phyloP scores from a whole-genome alignment of 1,284 basidiomycete species.

The Apiotrichum brassicae region DNA sequence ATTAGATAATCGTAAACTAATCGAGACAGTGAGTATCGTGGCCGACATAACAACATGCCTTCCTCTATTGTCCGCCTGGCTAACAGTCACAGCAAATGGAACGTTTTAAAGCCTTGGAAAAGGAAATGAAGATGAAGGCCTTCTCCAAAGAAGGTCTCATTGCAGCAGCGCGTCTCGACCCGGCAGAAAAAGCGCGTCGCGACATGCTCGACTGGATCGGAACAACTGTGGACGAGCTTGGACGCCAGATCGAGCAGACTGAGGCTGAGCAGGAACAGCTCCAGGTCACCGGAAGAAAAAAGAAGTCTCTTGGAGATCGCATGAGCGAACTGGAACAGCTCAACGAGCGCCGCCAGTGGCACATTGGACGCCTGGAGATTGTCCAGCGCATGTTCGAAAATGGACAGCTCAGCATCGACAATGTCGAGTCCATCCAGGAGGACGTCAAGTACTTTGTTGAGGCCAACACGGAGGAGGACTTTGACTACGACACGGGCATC shows the following conservation, averaged over 20 bases:
- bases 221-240: conserved; percentile 80
- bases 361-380: conserved; percentile 86
- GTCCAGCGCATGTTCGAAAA: conserved; percentile 92
- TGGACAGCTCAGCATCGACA: conserved; percentile 76
- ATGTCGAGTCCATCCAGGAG: conserved; percentile 77
- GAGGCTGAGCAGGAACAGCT: conserved; percentile 90
- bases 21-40: conserved; percentile 86
- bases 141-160: conserved; percentile 99
- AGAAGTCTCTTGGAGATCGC: conserved; percentile 62
- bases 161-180: conserved; percentile 88
- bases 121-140: conserved; percentile 99
- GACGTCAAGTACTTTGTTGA: conserved; percentile 97
- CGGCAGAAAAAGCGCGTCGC: conserved; percentile 92
- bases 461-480: conserved; percentile 92
- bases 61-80: too few relatives aligned
- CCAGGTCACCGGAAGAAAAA: conserved; percentile 64
- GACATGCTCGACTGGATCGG: conserved; percentile 85
- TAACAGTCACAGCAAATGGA: conserved; percentile 86
- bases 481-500: conserved; percentile 94
- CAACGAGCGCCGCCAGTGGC: conserved; percentile 95
- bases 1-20: conserved; percentile 87
- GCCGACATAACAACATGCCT: too few relatives aligned
- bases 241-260: conserved; percentile 84
- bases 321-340: conserved; percentile 76
- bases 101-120: conserved; percentile 99